Evolutionary conservation across 2,329 filamentous ascomycete species (phyloP), one percentile per base, ranked within the genome.

Genomic region (Penicillium janthinellum): DNA sequence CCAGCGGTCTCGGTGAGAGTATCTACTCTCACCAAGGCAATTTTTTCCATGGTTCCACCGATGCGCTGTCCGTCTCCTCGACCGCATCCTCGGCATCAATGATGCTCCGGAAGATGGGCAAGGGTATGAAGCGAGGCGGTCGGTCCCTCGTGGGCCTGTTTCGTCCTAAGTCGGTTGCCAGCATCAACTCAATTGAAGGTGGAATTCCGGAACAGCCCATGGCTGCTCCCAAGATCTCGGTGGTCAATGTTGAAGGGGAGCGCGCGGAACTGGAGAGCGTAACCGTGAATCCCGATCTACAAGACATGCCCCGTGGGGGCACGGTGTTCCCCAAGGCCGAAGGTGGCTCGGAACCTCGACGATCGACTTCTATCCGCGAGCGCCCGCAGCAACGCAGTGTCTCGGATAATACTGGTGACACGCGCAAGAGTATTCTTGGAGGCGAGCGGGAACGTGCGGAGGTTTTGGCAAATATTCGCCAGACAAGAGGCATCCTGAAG

Each of bases 171-270:
- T 98, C 94, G 1, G 83, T 96, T 15, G 85, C 94, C 68, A 93
- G 92, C 35, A 87, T 89, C 20, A 83, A 87, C 35, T 86, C 71
- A 5, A 64, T 89, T 3, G 92, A 96, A 67, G 82, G 85, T 31
- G 77, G 87, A 1, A 82, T 85, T 28, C 77, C 74, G 1, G 85
- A 91, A 70, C 87, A 86, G 5, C 91, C 89, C 70, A 59, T 64
- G 55, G 55, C 62, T 12, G 85, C 90, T 61, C 90, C 91, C n/a
- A 85, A 92, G 63, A 90, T 99, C 1, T 96, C 95, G 0, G 96
- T 96, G 87, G 90, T 99, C 54, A 98, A 91, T 8, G 92, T 95
- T 4, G 95, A 99, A 78, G 95, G 94, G 1, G 94, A 98, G 77
- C 85, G 92, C 54, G 52, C 52, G 6, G 50, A 54, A 22, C 15